Percentiles rank a stretch among this genome's conserved stretches.
These are phyloP conservation scores for Chalciporus piperatus DNA, from an alignment of 768 basidiomycete species.

Conservation along the genomic window DNA sequence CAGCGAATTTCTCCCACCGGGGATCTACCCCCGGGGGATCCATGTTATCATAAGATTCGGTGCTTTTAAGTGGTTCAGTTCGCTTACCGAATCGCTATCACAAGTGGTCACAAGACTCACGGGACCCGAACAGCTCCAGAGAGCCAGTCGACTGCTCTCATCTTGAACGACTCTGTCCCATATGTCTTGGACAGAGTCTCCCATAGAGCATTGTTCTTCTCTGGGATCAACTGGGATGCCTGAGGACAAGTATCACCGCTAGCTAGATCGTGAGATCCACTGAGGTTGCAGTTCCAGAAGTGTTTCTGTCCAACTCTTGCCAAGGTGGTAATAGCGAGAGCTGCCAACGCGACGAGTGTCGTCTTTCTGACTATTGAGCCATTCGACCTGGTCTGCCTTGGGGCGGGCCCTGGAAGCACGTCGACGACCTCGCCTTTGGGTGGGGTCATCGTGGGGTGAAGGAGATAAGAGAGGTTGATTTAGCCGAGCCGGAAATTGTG, in stretches of 20 bases:
- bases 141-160: slow-evolving; percentile 35
- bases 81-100: neutral
- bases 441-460: slow-evolving; percentile 12
- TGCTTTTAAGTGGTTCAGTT: slow-evolving; percentile 32
- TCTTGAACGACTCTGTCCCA: slow-evolving; percentile 35
- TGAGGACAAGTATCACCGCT: slow-evolving; percentile 34
- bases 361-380: slow-evolving; percentile 8
- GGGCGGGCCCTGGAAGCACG: slow-evolving; percentile 13
- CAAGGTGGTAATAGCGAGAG: slow-evolving; percentile 16
- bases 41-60: slow-evolving; percentile 52
- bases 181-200: slow-evolving; percentile 28
- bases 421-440: slow-evolving; percentile 5
- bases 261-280: neutral
- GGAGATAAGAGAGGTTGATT: neutral
- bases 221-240: slow-evolving; percentile 30
- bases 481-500: neutral
- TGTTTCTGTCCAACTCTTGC: slow-evolving; percentile 1
- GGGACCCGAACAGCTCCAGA: slow-evolving; percentile 40
- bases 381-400: neutral
- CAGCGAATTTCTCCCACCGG: slow-evolving; percentile 52
- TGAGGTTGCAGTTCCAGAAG: slow-evolving; percentile 5
- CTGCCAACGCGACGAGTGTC: slow-evolving; percentile 14
- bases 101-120: slow-evolving; percentile 27
- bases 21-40: slow-evolving; percentile 45
- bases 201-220: slow-evolving; percentile 35